Conservation (phyloP, 345 rosid species). For the Brassica incana region DNA sequence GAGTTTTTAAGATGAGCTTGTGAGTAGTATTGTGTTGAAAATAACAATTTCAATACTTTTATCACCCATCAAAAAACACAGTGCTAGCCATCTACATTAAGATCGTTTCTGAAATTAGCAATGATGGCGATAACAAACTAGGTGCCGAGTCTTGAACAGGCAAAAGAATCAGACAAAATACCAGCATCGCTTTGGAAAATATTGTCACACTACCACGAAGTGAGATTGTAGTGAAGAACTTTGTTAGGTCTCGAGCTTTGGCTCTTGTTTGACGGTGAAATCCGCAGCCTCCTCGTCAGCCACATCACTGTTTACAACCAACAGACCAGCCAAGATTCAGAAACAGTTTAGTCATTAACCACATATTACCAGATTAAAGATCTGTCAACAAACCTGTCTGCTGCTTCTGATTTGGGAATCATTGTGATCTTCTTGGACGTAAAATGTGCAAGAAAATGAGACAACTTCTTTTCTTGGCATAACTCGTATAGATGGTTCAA, state of each 20-base stretch:
- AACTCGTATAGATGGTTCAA: slow-evolving; percentile 43
- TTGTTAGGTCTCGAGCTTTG: slow-evolving; percentile 34
- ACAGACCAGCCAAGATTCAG: slow-evolving; percentile 6
- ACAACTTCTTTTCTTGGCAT: slow-evolving; percentile 44
- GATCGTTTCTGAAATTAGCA: neutral
- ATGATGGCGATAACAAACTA: neutral
- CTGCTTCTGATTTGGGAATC: slow-evolving; percentile 78
- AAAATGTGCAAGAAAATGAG: slow-evolving; percentile 49
- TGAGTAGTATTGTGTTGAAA: neutral
- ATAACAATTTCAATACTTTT: neutral
- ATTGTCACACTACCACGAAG: neutral
- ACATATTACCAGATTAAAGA: neutral
- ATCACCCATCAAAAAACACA: neutral
- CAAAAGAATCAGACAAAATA: neutral
- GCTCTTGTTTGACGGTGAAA: slow-evolving; percentile 49
- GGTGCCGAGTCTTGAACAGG: neutral
- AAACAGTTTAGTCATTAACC: neutral
- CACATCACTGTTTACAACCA: slow-evolving; percentile 54
- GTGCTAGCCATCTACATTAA: neutral
- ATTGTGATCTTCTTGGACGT: slow-evolving; percentile 51
- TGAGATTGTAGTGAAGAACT: neutral
- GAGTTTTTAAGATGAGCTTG: neutral
- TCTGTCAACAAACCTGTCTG: slow-evolving; percentile 60
- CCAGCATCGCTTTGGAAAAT: neutral
- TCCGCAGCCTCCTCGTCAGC: slow-evolving; percentile 58